phyloP scores from a whole-genome alignment of 1,139 yeast species.

The Kazachstania sp. region DNA sequence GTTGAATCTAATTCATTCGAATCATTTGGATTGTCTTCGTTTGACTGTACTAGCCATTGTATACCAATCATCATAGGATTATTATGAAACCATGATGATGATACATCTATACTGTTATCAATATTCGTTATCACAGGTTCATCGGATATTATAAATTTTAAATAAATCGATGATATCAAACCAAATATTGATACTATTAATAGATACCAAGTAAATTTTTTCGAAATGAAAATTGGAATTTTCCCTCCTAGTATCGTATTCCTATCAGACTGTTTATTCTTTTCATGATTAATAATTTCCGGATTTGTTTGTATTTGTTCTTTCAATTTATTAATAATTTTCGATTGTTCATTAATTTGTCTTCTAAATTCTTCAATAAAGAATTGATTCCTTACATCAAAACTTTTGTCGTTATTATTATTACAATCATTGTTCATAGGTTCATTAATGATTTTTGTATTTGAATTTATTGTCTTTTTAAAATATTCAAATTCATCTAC shows the following conservation, averaged over 20 bases:
- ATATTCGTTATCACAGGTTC: not conserved
- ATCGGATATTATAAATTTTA: not conserved
- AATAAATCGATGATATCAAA: not conserved
- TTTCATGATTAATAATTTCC: not conserved
- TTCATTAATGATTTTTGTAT: not conserved
- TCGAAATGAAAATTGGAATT: not conserved
- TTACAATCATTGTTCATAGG: not conserved
- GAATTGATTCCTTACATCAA: constrained; percentile 21
- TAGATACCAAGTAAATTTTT: not conserved
- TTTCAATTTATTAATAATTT: constrained; percentile 17
- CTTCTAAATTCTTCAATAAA: constrained; percentile 24
- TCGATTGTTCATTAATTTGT: constrained; percentile 25
- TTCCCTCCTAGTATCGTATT: not conserved
- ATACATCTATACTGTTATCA: too few relatives aligned
- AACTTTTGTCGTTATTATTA: constrained; percentile 6
- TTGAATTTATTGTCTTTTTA: constrained; percentile 16
- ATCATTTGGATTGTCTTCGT: not conserved
- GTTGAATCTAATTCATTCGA: not conserved
- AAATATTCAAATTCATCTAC: constrained; percentile 24
- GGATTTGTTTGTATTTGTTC: constrained; percentile 7
- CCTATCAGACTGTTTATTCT: not conserved
- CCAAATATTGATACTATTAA: constrained; percentile 1
- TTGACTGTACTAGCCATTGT: constrained; percentile 2
- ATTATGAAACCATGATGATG: constrained; percentile 7
- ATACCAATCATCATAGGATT: constrained; percentile 6